phyloP scores from a whole-genome alignment of 768 basidiomycete genomes.

The Nidula microcarpa region DNA sequence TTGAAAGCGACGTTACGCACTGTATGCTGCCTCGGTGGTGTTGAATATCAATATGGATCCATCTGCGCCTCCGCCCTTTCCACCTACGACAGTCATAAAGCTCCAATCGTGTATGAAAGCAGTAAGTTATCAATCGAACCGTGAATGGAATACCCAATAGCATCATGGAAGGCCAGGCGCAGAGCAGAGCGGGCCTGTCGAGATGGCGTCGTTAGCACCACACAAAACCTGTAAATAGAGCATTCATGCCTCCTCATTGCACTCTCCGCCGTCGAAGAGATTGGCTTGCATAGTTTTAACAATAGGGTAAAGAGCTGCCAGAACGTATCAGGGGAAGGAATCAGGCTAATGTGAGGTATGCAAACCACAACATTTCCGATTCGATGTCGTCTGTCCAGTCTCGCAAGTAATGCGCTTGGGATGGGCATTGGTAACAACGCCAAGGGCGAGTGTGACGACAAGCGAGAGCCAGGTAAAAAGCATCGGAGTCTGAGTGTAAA shows the following conservation, averaged over 20 bases:
- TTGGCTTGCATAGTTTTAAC: constrained; percentile 25
- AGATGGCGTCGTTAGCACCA: background rate
- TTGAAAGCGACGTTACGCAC: constrained; percentile 8
- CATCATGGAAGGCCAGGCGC: constrained; percentile 17
- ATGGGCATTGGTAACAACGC: constrained; percentile 6
- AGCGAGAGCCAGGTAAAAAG: constrained; percentile 12
- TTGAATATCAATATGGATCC: constrained; percentile 24
- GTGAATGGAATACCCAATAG: constrained; percentile 5
- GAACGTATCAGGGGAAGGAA: background rate
- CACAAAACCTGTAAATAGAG: constrained; percentile 13
- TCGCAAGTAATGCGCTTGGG: constrained; percentile 17
- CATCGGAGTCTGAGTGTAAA: constrained; percentile 7
- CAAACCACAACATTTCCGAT: constrained; percentile 18
- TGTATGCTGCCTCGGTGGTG: constrained; percentile 14
- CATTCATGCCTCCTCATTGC: constrained; percentile 21
- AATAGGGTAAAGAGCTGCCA: constrained; percentile 13
- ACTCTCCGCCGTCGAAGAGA: constrained; percentile 28
- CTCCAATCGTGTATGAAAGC: constrained; percentile 4
- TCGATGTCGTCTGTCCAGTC: constrained; percentile 18
- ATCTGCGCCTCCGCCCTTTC: constrained; percentile 25
- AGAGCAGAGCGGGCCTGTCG: constrained; percentile 14
- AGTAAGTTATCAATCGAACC: background rate
- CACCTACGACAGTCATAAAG: constrained; percentile 9
- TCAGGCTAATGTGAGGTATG: background rate
- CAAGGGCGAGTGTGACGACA: constrained; percentile 11